These are phyloP conservation scores for Talaromyces sp. DNA, from an alignment of 2,329 filamentous ascomycete species.

Conservation along the genomic window DNA sequence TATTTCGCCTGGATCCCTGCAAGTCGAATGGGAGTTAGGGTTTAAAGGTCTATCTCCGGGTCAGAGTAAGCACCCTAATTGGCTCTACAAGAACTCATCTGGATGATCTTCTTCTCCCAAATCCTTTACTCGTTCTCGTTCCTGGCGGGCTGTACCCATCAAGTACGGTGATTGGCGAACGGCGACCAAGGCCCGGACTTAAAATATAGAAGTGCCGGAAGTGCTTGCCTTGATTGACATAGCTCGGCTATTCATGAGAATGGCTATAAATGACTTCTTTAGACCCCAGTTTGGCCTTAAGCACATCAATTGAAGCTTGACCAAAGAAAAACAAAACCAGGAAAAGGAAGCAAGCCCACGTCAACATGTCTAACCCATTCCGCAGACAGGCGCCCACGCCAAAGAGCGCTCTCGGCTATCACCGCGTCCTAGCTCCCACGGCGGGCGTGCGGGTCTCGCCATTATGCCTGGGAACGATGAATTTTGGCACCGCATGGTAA, in stretches of 20 bases:
- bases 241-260: background rate
- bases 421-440: conserved; percentile 63
- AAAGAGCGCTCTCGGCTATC: conserved; percentile 60
- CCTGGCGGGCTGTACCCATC: background rate
- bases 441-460: conserved; percentile 66
- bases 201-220: background rate
- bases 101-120: background rate
- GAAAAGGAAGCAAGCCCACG: background rate
- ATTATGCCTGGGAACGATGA: conserved; percentile 44
- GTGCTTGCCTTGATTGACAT: background rate
- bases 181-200: background rate
- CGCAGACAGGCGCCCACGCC: conserved; percentile 8
- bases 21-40: background rate
- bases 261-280: background rate
- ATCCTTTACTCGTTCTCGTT: background rate
- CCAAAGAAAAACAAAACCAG: background rate
- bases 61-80: background rate
- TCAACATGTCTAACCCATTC: background rate
- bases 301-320: background rate
- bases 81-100: background rate
- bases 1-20: too few species aligned
- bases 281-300: background rate
- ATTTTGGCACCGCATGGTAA: conserved; percentile 38
- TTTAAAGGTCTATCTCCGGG: conserved; percentile 5
- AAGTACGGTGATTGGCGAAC: background rate